Conservation (phyloP, 352 stramenopile species). For the Pythium myriotylum region DNA sequence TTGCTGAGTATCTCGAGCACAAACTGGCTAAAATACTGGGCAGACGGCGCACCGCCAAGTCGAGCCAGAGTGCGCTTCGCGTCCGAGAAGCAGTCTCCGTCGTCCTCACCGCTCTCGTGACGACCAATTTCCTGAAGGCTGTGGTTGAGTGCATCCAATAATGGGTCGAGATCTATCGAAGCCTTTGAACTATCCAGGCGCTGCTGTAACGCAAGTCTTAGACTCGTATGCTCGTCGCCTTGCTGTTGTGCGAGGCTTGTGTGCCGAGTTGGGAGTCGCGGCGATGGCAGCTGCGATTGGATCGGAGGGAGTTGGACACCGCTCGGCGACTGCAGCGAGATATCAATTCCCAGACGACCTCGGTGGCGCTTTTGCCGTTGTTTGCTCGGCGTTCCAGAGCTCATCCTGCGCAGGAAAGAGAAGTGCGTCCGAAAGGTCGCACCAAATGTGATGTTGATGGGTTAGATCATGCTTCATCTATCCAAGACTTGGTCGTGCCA, state of each 20-base stretch:
- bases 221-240: conserved; percentile 1
- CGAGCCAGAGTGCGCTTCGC: background rate
- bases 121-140: background rate
- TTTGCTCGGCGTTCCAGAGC: background rate
- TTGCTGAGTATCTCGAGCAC: background rate
- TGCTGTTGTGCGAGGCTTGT: conserved; percentile 5
- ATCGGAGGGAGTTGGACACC: conserved; percentile 11
- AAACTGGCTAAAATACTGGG: conserved; percentile 19
- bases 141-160: background rate
- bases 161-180: conserved; percentile 3
- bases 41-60: background rate
- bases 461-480: too few species aligned
- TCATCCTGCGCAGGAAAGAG: background rate
- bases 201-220: conserved; percentile 9
- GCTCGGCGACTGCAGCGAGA: conserved; percentile 2
- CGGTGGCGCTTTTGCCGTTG: conserved; percentile 1
- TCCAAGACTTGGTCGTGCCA: too few species aligned
- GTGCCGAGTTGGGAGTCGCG: background rate
- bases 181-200: conserved; percentile 8
- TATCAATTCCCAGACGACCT: conserved; percentile 20
- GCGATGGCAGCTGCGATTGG: background rate
- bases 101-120: background rate
- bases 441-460: background rate
- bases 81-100: conserved; percentile 11
- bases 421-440: background rate